phyloP scores from a whole-genome alignment of 139 green algal genomes.

The Chloropicon primus region DNA sequence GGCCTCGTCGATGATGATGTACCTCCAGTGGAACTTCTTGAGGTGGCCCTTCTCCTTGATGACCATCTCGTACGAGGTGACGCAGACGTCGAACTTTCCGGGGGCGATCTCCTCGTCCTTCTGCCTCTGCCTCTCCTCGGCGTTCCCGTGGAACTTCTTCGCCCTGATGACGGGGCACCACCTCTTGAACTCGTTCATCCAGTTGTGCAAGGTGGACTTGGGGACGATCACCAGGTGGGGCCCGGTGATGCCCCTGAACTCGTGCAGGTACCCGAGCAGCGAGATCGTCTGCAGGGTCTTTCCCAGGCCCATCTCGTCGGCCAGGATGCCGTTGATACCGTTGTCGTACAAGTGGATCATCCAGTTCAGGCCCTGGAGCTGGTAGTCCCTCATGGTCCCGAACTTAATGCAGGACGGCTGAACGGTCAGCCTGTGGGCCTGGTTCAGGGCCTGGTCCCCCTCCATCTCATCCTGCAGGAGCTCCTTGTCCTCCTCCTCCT shows the following conservation, averaged over 20 bases:
- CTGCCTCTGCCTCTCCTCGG: slow-evolving; percentile 48
- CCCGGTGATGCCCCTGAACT: slow-evolving; percentile 89
- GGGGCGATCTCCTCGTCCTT: slow-evolving; percentile 46
- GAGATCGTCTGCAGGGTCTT: slow-evolving; percentile 99
- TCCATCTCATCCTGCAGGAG: slow-evolving; percentile 79
- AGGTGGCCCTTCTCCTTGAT: slow-evolving; percentile 98
- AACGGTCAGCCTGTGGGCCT: slow-evolving; percentile 62
- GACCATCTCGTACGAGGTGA: slow-evolving; percentile 98
- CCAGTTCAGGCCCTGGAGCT: slow-evolving; percentile 98
- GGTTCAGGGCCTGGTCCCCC: slow-evolving; percentile 22
- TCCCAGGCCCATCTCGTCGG: slow-evolving; percentile 87
- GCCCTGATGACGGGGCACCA: slow-evolving; percentile 81
- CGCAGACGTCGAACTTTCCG: slow-evolving; percentile 84
- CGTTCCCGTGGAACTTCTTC: slow-evolving; percentile 92
- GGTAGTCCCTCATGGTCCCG: slow-evolving; percentile 92
- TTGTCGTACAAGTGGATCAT: slow-evolving; percentile 98
- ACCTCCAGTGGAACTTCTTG: slow-evolving; percentile 89
- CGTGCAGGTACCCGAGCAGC: slow-evolving; percentile 84
- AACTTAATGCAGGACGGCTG: slow-evolving; percentile 72
- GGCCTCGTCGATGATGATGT: slow-evolving; percentile 99
- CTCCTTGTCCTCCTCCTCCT: slow-evolving; percentile 86
- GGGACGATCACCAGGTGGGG: slow-evolving; percentile 96
- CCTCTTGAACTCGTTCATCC: slow-evolving; percentile 93
- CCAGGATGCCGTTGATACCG: slow-evolving; percentile 97
- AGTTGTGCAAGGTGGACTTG: slow-evolving; percentile 98